Conservation (phyloP, 2,329 filamentous ascomycete species). For the Ophiognomonia clavigignenti-juglandacearum region DNA sequence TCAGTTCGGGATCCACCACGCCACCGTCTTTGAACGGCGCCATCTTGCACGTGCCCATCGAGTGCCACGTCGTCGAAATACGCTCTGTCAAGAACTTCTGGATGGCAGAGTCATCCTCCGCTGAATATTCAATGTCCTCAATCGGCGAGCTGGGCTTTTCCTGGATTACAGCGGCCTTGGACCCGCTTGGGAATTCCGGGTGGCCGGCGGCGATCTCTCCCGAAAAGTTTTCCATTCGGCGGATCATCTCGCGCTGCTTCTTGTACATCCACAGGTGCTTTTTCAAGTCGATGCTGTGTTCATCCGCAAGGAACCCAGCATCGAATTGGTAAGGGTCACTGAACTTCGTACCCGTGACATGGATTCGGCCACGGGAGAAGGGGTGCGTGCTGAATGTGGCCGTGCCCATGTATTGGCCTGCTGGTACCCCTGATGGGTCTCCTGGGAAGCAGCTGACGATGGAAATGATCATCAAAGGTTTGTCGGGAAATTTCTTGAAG, state of each 20-base stretch:
- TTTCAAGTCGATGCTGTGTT: slow-evolving; percentile 48
- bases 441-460: slow-evolving; percentile 36
- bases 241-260: slow-evolving; percentile 54
- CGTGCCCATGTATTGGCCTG: slow-evolving; percentile 46
- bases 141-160: slow-evolving; percentile 5
- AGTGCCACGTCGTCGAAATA: slow-evolving; percentile 36
- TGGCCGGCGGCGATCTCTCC: slow-evolving; percentile 39
- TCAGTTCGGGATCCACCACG: slow-evolving; percentile 36
- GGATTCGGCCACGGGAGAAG: slow-evolving; percentile 55
- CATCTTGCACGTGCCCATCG: slow-evolving; percentile 42
- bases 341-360: slow-evolving; percentile 45
- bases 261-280: slow-evolving; percentile 62
- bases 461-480: slow-evolving; percentile 43
- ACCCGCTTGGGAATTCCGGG: slow-evolving; percentile 35
- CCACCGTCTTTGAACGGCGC: slow-evolving; percentile 32
- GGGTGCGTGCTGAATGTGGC: slow-evolving; percentile 55
- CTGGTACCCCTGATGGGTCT: slow-evolving; percentile 31
- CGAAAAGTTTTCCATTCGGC: slow-evolving; percentile 48
- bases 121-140: slow-evolving; percentile 39
- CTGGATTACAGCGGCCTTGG: not conserved
- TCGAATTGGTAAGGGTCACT: slow-evolving; percentile 49
- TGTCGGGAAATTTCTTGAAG: slow-evolving; percentile 20
- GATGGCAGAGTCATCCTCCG: slow-evolving; percentile 43
- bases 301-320: slow-evolving; percentile 50
- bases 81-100: slow-evolving; percentile 34